phyloP scores from a whole-genome alignment of 1,284 basidiomycete genomes.

The Moesziomyces sp. region DNA sequence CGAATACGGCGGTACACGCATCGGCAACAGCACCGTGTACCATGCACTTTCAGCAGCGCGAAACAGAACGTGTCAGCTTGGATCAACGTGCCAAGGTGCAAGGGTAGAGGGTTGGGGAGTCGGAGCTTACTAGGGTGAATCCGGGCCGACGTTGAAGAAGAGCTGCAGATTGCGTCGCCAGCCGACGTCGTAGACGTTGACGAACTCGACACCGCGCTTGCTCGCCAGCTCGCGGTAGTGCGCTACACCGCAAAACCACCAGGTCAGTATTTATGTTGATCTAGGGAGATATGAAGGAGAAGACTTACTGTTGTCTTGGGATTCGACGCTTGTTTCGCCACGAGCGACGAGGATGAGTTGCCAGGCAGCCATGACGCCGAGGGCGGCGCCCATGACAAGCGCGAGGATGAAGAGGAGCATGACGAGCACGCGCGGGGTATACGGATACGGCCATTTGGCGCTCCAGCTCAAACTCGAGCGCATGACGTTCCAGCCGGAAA shows the following conservation, averaged over 20 bases:
- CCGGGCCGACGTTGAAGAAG: conserved; percentile 87
- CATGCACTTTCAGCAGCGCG: conserved; percentile 72
- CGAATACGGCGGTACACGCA: conserved; percentile 82
- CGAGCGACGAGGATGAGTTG: conserved; percentile 79
- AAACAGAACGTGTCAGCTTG: conserved; percentile 1
- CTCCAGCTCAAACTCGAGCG: conserved; percentile 20
- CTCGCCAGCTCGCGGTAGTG: conserved; percentile 80
- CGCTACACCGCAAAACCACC: conserved; percentile 48
- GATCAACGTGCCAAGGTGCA: neutral
- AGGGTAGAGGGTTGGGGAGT: neutral
- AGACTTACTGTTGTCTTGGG: conserved; percentile 82
- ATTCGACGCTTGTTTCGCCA: conserved; percentile 93
- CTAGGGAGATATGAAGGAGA: too few species aligned
- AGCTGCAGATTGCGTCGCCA: conserved; percentile 77
- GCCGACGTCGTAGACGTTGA: conserved; percentile 92
- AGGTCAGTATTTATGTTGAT: neutral
- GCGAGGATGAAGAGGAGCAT: conserved; percentile 75
- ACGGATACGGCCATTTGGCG: conserved; percentile 73
- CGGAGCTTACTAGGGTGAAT: conserved; percentile 25
- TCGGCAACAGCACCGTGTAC: conserved; percentile 82
- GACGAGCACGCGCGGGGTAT: conserved; percentile 77
- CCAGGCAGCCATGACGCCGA: conserved; percentile 82
- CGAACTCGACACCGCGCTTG: conserved; percentile 75
- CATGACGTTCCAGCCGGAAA: conserved; percentile 33
- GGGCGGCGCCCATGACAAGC: conserved; percentile 78